Evolutionary conservation across 768 basidiomycete species (phyloP).

Genomic region (Suillus lakei): DNA sequence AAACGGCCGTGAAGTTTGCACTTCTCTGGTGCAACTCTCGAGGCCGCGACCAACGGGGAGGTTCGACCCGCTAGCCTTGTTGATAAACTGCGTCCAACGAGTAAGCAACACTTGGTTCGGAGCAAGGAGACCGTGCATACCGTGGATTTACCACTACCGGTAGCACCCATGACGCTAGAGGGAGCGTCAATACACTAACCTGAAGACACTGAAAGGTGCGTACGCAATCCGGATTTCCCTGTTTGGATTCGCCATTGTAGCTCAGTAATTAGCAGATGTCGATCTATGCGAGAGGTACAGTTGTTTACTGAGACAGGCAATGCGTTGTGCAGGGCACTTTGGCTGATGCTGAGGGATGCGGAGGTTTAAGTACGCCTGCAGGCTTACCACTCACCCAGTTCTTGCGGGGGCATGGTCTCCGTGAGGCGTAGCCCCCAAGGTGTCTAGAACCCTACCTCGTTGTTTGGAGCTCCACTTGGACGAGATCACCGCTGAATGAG

Average conservation of each 20-base stretch:
- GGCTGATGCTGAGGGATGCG: neutral
- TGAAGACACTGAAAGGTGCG: conserved; percentile 7
- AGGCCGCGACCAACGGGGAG: conserved; percentile 44
- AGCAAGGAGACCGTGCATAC: conserved; percentile 18
- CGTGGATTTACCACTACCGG: conserved; percentile 42
- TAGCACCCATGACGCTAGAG: conserved; percentile 37
- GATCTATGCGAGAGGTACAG: neutral
- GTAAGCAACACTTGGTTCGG: neutral
- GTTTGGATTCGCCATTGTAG: conserved; percentile 27
- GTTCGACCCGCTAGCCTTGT: conserved; percentile 46
- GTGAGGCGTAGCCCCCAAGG: neutral
- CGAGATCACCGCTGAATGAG: neutral
- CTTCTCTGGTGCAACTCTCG: conserved; percentile 48
- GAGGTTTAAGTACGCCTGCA: conserved; percentile 8
- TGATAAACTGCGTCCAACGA: conserved; percentile 46
- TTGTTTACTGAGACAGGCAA: neutral
- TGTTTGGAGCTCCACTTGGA: neutral
- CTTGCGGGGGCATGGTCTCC: conserved; percentile 14
- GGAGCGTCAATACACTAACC: neutral
- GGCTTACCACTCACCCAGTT: neutral
- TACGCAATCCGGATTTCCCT: conserved; percentile 40
- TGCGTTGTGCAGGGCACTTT: neutral
- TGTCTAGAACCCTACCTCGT: neutral
- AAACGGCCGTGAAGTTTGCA: conserved; percentile 45
- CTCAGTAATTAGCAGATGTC: neutral